Base-by-base conservation (phyloP, 352 stramenopile genomes). In the Elongisporangium anandrum region DNA sequence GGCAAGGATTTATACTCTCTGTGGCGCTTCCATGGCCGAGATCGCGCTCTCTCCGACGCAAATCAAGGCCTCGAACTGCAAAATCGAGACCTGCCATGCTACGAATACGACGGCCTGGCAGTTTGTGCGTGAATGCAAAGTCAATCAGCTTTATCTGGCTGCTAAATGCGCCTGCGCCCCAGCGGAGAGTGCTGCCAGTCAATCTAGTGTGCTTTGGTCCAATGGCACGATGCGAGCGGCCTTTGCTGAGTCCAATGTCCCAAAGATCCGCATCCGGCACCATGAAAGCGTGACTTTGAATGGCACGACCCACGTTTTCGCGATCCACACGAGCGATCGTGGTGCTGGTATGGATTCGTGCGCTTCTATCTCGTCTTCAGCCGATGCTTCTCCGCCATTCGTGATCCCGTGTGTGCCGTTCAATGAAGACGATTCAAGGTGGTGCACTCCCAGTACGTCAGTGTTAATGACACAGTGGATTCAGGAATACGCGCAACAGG, bases 21-120 rank as follows among this genome's bases (percentile, higher is more conserved):
- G 62, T 50, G 71, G 72, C 10, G 47, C 64, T 2, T 48, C 56
- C 16, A 85, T 81, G 75, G 54, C 50, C 24, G 68, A 77, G 22
- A 69, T 85, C 29, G 73, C 66, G 6, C n/a, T 78, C 16, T 52
- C 67, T 2, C 34, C 1, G 34, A 45, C 34, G 0, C 34, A 45
- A 45, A 7, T 45, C 1, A 45, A 16, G 34, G 1, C 12, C 34
- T 15, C 34, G 1, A 45, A 12, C 34, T 45, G 34, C 34, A 45
- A 17, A 17, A 45, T 45, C 34, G 34, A 45, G 34, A 45, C 34
- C 7, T 45, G 34, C 4, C 6, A 2, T 17, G 34, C 34, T 45
- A 12, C 34, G 34, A 45, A 45, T 17, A 17, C 12, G 34, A 45
- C 12, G 4, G 10, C 34, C 34, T 45, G 34, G 34, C 10, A 16